These are phyloP conservation scores for Aureobasidium sp. DNA, from an alignment of 2,329 filamentous ascomycete species.

Conservation along the genomic window DNA sequence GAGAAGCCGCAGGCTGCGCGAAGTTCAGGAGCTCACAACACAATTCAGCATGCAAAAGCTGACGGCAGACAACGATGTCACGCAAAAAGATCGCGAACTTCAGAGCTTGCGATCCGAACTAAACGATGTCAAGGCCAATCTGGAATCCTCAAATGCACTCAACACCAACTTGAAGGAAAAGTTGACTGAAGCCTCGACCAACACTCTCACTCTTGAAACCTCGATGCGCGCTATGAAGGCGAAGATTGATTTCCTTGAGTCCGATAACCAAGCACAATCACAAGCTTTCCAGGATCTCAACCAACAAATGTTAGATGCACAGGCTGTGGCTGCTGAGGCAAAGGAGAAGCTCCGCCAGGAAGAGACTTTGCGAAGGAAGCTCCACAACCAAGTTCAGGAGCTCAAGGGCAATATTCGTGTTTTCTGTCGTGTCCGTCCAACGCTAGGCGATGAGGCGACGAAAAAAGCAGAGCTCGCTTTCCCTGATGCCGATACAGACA, in stretches of 20 bases:
- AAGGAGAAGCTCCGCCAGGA: slow-evolving; percentile 81
- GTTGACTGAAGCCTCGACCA: slow-evolving; percentile 34
- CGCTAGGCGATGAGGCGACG: slow-evolving; percentile 52
- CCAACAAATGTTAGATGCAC: slow-evolving; percentile 67
- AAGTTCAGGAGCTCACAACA: slow-evolving; percentile 56
- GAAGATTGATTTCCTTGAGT: slow-evolving; percentile 82
- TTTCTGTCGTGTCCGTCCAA: slow-evolving; percentile 88
- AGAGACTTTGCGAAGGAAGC: slow-evolving; percentile 78
- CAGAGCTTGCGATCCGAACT: slow-evolving; percentile 42
- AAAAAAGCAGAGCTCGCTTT: slow-evolving; percentile 67
- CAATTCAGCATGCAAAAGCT: slow-evolving; percentile 42
- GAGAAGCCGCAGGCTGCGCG: slow-evolving; percentile 47
- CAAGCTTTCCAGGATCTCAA: slow-evolving; percentile 78
- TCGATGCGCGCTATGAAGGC: slow-evolving; percentile 68
- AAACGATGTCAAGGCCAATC: slow-evolving; percentile 36
- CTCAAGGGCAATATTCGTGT: slow-evolving; percentile 97
- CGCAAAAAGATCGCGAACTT: slow-evolving; percentile 48
- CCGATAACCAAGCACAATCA: slow-evolving; percentile 80
- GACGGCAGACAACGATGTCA: slow-evolving; percentile 42
- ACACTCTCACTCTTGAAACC: slow-evolving; percentile 61
- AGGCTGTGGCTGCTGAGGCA: slow-evolving; percentile 59
- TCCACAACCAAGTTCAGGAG: slow-evolving; percentile 97
- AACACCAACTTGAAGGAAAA: slow-evolving; percentile 51
- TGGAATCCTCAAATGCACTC: slow-evolving; percentile 52
- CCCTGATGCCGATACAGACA: slow-evolving; percentile 63